Evolutionary conservation across 371 early-diverging fungal species (phyloP).

Genomic region (Rhizopus sp.): DNA sequence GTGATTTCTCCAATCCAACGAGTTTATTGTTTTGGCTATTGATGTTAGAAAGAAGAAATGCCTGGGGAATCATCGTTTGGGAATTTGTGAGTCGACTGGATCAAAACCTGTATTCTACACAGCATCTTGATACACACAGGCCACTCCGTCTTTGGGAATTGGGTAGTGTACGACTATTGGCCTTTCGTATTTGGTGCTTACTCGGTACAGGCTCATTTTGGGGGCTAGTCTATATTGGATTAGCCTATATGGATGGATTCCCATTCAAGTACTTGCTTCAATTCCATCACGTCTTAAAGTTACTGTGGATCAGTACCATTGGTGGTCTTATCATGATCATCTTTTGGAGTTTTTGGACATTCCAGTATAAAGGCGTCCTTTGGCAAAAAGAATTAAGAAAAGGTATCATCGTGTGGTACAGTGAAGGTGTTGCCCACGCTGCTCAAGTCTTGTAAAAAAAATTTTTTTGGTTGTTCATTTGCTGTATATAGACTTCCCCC

Average conservation of each 20-base stretch:
- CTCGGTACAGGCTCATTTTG: conserved; percentile 61
- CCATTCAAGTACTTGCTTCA: conserved; percentile 43
- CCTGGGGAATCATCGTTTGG: conserved; percentile 70
- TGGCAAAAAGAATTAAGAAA: conserved; percentile 65
- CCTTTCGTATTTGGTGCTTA: conserved; percentile 63
- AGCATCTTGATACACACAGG: not conserved
- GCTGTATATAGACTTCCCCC: not conserved
- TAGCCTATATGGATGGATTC: conserved; percentile 51
- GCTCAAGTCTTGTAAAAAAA: conserved; percentile 40
- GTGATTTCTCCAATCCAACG: conserved; percentile 31
- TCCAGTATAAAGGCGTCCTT: conserved; percentile 64
- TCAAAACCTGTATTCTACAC: conserved; percentile 10
- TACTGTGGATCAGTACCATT: conserved; percentile 51
- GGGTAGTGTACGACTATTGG: conserved; percentile 29
- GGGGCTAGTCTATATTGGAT: conserved; percentile 56
- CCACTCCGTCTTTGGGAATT: conserved; percentile 26
- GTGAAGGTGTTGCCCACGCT: conserved; percentile 50
- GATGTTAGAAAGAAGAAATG: conserved; percentile 59
- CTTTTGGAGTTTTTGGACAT: conserved; percentile 73
- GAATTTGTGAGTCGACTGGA: conserved; percentile 58
- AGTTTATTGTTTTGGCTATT: conserved; percentile 50
- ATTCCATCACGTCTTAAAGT: conserved; percentile 39
- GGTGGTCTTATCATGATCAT: conserved; percentile 60
- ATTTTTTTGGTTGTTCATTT: not conserved
- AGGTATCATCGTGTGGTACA: conserved; percentile 65